Conservation (phyloP, 2,329 filamentous ascomycete genomes). For the Sclerotiophoma versabilis region DNA sequence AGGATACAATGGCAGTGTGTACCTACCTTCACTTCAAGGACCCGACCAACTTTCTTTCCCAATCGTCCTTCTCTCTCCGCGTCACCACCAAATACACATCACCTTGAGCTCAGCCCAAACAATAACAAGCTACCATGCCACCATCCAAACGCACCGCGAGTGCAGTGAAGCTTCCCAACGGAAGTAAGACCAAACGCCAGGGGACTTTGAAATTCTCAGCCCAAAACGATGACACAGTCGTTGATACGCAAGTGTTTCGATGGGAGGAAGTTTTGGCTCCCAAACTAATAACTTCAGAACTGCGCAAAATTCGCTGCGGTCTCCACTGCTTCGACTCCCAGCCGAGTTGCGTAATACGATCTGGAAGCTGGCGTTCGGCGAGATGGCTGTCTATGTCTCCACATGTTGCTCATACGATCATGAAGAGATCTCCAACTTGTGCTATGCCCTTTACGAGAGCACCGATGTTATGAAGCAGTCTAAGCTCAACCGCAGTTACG, state of each 20-base stretch:
- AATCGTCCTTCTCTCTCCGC: neutral
- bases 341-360: neutral
- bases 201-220: neutral
- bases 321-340: neutral
- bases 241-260: neutral
- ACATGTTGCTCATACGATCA: neutral
- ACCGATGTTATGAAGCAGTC: neutral
- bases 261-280: too few relatives aligned
- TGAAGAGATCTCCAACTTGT: too few relatives aligned
- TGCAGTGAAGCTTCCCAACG: neutral
- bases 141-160: neutral
- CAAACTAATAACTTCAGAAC: too few relatives aligned
- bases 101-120: too few relatives aligned
- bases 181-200: neutral
- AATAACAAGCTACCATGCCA: neutral
- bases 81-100: too few relatives aligned
- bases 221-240: neutral
- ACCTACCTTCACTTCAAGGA: neutral
- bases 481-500: too few relatives aligned
- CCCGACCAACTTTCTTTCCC: neutral
- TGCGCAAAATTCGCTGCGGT: neutral
- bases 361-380: neutral
- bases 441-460: too few relatives aligned
- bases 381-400: neutral
- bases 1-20: neutral